Conservation (phyloP, 495 filamentous ascomycete species). For the Lepraria neglecta region DNA sequence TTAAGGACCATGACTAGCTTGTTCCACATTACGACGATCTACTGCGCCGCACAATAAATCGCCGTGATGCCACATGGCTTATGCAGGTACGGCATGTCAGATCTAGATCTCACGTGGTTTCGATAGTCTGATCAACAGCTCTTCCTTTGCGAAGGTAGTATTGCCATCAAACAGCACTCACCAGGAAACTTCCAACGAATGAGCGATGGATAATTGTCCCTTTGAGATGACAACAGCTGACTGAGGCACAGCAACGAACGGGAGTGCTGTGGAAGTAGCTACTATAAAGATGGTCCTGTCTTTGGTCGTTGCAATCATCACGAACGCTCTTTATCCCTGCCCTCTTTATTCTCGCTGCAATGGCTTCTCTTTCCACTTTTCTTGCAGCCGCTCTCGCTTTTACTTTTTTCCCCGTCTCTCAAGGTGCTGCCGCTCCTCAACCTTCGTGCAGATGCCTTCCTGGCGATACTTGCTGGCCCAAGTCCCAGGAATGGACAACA, state of each 20-base stretch:
- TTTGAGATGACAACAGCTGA: too few relatives aligned
- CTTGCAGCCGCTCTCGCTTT: conserved; percentile 6
- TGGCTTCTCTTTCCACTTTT: background rate
- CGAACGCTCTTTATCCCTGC: background rate
- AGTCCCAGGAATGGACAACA: conserved; percentile 32
- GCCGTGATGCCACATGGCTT: conserved; percentile 1
- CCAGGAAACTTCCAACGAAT: too few relatives aligned
- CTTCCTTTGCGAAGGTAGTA: too few relatives aligned
- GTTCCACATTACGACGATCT: background rate
- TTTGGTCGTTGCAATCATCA: background rate
- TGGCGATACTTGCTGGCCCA: conserved; percentile 44
- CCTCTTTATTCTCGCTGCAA: background rate
- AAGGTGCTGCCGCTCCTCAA: conserved; percentile 22
- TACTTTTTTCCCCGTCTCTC: conserved; percentile 3
- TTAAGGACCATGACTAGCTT: background rate
- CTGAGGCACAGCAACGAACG: background rate
- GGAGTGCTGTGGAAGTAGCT: conserved; percentile 2
- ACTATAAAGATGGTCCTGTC: conserved; percentile 3
- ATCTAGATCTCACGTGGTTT: background rate
- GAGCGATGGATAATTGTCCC: too few relatives aligned
- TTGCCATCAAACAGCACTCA: too few relatives aligned
- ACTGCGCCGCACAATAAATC: conserved; percentile 7
- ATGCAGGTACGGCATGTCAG: background rate
- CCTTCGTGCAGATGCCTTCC: conserved; percentile 30
- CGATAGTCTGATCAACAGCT: too few relatives aligned